Conservation (phyloP, 2,329 filamentous ascomycete genomes). For the Fonsecaea pedrosoi region DNA sequence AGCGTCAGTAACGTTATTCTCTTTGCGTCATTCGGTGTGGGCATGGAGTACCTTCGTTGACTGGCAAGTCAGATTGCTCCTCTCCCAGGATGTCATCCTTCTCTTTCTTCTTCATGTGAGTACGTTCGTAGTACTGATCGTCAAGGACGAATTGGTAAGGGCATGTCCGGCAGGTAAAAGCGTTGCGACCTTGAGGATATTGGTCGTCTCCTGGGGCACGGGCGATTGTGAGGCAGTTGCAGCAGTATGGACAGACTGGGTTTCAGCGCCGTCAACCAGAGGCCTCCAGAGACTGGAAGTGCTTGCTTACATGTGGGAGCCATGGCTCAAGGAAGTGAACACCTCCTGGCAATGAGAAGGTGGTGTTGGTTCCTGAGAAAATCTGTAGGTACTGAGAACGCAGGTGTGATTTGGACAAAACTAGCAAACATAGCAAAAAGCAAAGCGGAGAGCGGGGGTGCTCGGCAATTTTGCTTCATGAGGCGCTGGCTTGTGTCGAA, state of each 20-base stretch:
- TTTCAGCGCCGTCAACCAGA: neutral
- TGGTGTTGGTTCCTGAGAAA: neutral
- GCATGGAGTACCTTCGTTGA: constrained; percentile 37
- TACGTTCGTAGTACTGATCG: constrained; percentile 80
- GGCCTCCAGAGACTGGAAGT: neutral
- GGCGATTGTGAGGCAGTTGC: constrained; percentile 57
- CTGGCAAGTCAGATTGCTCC: constrained; percentile 39
- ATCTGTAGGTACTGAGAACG: neutral
- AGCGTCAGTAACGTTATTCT: constrained; percentile 3
- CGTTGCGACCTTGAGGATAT: constrained; percentile 65
- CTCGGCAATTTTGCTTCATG: constrained; percentile 5
- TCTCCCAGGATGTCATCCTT: constrained; percentile 84
- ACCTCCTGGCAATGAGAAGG: neutral
- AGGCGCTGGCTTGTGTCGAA: neutral
- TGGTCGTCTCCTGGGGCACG: constrained; percentile 48
- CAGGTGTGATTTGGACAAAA: neutral
- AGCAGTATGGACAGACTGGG: constrained; percentile 58
- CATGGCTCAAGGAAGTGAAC: constrained; percentile 38
- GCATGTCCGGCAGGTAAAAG: constrained; percentile 93
- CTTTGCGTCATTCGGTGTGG: neutral
- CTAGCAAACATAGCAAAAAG: constrained; percentile 5
- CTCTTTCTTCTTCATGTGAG: constrained; percentile 80
- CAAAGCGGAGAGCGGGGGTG: neutral
- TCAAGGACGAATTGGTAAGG: constrained; percentile 88
- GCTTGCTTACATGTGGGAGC: constrained; percentile 48